Base-by-base conservation (phyloP, 1,139 yeast species). In the Waltiozyma sp. region DNA sequence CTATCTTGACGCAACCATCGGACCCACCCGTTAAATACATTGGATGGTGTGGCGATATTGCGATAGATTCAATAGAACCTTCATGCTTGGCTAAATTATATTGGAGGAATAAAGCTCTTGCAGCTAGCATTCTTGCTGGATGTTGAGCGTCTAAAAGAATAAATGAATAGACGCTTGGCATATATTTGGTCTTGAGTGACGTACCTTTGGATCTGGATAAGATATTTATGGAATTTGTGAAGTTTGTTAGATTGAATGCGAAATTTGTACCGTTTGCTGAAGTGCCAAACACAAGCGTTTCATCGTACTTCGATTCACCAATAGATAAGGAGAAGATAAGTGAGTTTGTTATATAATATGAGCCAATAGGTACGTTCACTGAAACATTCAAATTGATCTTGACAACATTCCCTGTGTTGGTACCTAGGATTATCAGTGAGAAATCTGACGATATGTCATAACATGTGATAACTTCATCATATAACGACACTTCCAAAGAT, bases 401-500 rank as follows among this genome's bases (percentile, higher is more conserved):
- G 0, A 80, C 80, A 8, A 87, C 61, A 34, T 66, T 67, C 0
- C 96, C 96, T 45, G 76, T 74, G 1, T 69, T 62, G 8, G 80
- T 70, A 0, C 95, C 95, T 28, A 78, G 76, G 1, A 81, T 56
- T 2, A 87, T 54, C 9, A 62, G 65, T 2, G 69, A 64, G 4
- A 67, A 55, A 10, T 33, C n/a, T 5, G 76, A 72, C 11, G 77
- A 49, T 66, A 79, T 79, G 51, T 77, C 83, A 50, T 70, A 73
- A 16, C 77, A 62, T 1, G 78, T 68, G 8, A 80, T 72, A n/a
- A 60, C 53, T 8, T 58, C 53, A 2, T 56, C 59, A 1, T 57
- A 53, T 3, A 64, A 26, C 8, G 49, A 43, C 28, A 47, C 49
- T 37, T 46, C 51, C n/a, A 45, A 23, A 8, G 50, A 45, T 31